A percentile compares a stretch with the other conserved stretches of the same genome.
Conservation (phyloP, 139 green algal genomes). For the Chlamydomonas schloesseri region DNA sequence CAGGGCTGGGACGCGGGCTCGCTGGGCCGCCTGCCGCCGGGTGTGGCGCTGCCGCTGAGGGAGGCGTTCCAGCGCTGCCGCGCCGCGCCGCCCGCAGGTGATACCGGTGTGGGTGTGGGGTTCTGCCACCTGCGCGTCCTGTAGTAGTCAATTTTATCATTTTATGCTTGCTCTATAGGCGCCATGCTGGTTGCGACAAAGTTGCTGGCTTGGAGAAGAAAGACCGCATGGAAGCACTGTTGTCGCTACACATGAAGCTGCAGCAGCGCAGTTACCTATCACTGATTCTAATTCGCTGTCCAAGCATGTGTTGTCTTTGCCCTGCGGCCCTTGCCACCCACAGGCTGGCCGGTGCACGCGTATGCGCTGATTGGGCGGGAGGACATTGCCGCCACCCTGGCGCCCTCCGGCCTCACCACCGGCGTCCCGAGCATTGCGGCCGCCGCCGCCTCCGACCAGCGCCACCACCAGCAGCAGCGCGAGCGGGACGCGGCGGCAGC, state of each 20-base stretch:
- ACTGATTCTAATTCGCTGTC: too few relatives aligned
- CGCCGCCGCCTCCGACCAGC: neutral
- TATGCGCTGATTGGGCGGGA: constrained; percentile 89
- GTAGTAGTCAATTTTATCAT: too few relatives aligned
- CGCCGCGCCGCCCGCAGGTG: constrained; percentile 70
- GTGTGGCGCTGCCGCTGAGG: constrained; percentile 81
- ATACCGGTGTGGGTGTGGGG: neutral
- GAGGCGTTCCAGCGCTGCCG: constrained; percentile 81
- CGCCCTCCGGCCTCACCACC: constrained; percentile 38
- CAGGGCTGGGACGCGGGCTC: constrained; percentile 71
- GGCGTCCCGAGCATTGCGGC: neutral
- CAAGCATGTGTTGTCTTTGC: too few relatives aligned
- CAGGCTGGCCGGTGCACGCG: constrained; percentile 82
- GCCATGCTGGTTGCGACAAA: too few relatives aligned
- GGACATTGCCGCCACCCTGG: constrained; percentile 85
- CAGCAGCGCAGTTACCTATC: too few relatives aligned
- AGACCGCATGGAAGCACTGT: too few relatives aligned
- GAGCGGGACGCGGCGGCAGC: neutral
- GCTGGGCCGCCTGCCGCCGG: constrained; percentile 80
- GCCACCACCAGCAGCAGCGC: neutral
- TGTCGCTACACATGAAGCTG: too few relatives aligned
- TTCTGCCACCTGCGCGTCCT: too few relatives aligned
- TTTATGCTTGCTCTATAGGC: too few relatives aligned
- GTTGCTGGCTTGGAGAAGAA: too few relatives aligned
- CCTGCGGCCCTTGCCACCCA: neutral